Conservation (phyloP, 768 basidiomycete species). For the Collybia sordida region DNA sequence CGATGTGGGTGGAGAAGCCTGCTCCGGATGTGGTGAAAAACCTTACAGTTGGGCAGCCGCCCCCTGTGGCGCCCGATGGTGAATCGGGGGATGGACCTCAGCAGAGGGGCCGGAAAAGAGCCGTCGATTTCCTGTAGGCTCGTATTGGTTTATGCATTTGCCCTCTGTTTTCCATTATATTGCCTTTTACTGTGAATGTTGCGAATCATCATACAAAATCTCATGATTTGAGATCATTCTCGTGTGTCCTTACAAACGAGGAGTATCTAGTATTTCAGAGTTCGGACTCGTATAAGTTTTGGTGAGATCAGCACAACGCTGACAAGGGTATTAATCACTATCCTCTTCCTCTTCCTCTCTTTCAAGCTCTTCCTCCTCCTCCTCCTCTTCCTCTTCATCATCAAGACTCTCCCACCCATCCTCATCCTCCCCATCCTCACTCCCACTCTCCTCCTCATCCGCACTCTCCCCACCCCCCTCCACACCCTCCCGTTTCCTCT, state of each 20-base stretch:
- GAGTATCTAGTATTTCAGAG: too few species aligned
- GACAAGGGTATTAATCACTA: constrained; percentile 12
- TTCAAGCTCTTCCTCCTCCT: constrained; percentile 18
- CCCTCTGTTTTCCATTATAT: too few species aligned
- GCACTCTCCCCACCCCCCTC: constrained; percentile 17
- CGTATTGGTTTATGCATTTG: too few species aligned
- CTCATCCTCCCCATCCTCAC: constrained; percentile 13
- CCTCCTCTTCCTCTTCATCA: constrained; percentile 26
- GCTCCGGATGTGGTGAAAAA: constrained; percentile 47
- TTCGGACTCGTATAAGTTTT: too few species aligned
- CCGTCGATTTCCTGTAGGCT: constrained; percentile 77
- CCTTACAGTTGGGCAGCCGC: constrained; percentile 16
- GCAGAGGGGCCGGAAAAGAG: constrained; percentile 59
- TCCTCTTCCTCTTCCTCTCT: constrained; percentile 18
- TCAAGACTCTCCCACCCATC: constrained; percentile 25
- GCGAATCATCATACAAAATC: too few species aligned
- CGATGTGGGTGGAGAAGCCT: constrained; percentile 72
- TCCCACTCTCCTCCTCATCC: constrained; percentile 19
- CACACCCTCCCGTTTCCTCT: constrained; percentile 24
- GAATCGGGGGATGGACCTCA: constrained; percentile 15
- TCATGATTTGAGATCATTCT: too few species aligned
- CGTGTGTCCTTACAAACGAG: too few species aligned
- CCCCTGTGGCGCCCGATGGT: constrained; percentile 17
- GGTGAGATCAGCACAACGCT: too few species aligned
- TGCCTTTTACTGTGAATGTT: too few species aligned